Evolutionary conservation across 768 basidiomycete genomes (phyloP).

Genomic region (Lactarius akahatsu): DNA sequence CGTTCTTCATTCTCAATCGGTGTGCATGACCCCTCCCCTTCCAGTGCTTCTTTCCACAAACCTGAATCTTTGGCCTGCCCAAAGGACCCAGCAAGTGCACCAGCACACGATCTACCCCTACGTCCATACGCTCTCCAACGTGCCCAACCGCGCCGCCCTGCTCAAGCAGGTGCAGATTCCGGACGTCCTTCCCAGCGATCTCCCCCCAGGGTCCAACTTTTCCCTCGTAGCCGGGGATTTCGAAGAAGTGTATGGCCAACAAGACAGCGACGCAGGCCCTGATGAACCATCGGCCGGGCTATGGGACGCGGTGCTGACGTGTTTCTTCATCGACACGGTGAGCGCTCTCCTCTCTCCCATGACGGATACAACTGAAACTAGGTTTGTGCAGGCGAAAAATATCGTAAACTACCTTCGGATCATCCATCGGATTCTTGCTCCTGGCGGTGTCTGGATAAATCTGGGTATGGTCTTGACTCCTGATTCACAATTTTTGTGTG

Average conservation of each 20-base stretch:
- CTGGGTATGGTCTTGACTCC: constrained; percentile 47
- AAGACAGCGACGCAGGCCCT: constrained; percentile 42
- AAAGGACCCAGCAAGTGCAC: constrained; percentile 62
- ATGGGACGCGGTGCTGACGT: constrained; percentile 91
- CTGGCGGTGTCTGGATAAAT: constrained; percentile 92
- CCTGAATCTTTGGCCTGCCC: constrained; percentile 1
- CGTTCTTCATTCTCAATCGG: constrained; percentile 87
- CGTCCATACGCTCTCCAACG: constrained; percentile 90
- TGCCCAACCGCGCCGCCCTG: constrained; percentile 55
- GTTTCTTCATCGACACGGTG: constrained; percentile 97
- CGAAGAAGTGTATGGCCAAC: constrained; percentile 80
- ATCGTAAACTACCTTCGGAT: constrained; percentile 88
- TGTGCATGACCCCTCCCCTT: constrained; percentile 36
- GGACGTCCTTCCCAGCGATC: constrained; percentile 75
- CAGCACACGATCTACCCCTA: constrained; percentile 84
- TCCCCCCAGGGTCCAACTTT: constrained; percentile 66
- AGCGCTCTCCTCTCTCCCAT: constrained; percentile 31
- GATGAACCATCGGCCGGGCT: constrained; percentile 68
- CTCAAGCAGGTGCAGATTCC: constrained; percentile 73
- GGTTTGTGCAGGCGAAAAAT: constrained; percentile 69
- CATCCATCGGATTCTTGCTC: constrained; percentile 77
- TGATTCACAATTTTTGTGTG: background rate
- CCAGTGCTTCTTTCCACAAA: background rate
- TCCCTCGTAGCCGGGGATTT: constrained; percentile 93
- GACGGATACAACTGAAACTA: constrained; percentile 8